Evolutionary conservation across 176 grass and related monocot species (phyloP), one percentile per base, ranked within the genome.

Genomic region (Zea luxurians): DNA sequence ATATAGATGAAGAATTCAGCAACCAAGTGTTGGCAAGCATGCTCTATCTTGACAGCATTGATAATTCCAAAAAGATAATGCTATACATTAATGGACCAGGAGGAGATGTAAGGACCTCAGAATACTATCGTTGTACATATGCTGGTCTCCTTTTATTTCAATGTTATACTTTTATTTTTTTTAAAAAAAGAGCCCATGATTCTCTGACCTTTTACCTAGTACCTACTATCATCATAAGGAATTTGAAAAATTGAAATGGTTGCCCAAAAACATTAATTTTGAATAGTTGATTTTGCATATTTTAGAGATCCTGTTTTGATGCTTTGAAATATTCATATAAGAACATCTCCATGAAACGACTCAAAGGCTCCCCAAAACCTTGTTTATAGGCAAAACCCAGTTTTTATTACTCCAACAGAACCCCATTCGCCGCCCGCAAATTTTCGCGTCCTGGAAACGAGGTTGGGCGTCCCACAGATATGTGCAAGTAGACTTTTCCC

Each of bases 1-100:
- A 67, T 60, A 90, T 99, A 77, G 87, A 94, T 78, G 91, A 99
- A 89, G 91, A 99, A 73, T 86, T 84, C 75, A 85, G 91, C 63
- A 92, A 99, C 64, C 87, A 95, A 88, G 85, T 99, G n/a, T 84
- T 99, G 81, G 89, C 92, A 36, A 91, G 87, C 71, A 89, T 99
- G 85, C 37, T 99, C 49, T 99, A 94, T 71, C 91, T 99, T 43
- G 96, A 99, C 73, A 93, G 84, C 68, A 54, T 92, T 13, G 92
- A 99, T 43, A 80, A 85, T 67, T 83, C 88, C 64, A 90, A 92
- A 75, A 93, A 92, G 76, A 78, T 99, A 59, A 81, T 84, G 81
- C 73, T 99, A 13, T 99, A 94, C 75, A 99, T 99, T 43, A 99
- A 95, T 75, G 90, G 92, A 36, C 89, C 81, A 77, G 96, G 96